Conservation (phyloP, 495 filamentous ascomycete genomes). For the Barbatosphaeria neglecta region DNA sequence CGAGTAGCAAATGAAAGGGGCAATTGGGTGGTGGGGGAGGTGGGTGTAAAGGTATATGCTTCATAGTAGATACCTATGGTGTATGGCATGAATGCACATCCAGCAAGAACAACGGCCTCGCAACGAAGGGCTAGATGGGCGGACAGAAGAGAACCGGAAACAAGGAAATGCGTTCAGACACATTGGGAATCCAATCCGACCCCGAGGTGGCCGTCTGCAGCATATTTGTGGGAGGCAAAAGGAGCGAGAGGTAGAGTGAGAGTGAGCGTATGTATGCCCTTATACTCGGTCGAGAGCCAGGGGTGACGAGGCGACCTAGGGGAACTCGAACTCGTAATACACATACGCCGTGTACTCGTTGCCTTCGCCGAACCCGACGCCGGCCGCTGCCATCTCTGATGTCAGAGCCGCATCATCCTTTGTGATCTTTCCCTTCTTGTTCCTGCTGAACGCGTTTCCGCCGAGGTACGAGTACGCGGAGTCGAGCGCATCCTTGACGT, state of each 20-base stretch:
- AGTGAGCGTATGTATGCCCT: too few species aligned
- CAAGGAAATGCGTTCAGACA: too few species aligned
- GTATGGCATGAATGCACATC: too few species aligned
- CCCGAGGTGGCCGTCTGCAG: too few species aligned
- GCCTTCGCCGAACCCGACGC: conserved; percentile 48
- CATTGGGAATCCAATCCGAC: too few species aligned
- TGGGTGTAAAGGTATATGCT: too few species aligned
- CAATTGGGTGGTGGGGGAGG: conserved; percentile 6
- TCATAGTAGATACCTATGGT: too few species aligned
- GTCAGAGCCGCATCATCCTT: conserved; percentile 70
- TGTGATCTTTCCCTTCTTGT: conserved; percentile 83
- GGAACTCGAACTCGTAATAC: conserved; percentile 88
- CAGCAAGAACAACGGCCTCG: too few species aligned
- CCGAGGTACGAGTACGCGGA: conserved; percentile 81
- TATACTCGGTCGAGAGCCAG: too few species aligned
- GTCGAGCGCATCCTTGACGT: conserved; percentile 71
- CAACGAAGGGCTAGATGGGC: background rate
- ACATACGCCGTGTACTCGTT: conserved; percentile 92
- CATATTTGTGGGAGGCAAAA: too few species aligned
- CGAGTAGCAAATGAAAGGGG: conserved; percentile 14
- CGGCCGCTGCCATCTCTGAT: conserved; percentile 66
- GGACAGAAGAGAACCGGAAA: background rate
- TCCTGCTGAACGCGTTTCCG: conserved; percentile 85
- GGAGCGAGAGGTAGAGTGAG: background rate
- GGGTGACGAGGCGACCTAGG: conserved; percentile 23